Conservation (phyloP, 2,329 filamentous ascomycete species). For the Pseudomassariella vexata region DNA sequence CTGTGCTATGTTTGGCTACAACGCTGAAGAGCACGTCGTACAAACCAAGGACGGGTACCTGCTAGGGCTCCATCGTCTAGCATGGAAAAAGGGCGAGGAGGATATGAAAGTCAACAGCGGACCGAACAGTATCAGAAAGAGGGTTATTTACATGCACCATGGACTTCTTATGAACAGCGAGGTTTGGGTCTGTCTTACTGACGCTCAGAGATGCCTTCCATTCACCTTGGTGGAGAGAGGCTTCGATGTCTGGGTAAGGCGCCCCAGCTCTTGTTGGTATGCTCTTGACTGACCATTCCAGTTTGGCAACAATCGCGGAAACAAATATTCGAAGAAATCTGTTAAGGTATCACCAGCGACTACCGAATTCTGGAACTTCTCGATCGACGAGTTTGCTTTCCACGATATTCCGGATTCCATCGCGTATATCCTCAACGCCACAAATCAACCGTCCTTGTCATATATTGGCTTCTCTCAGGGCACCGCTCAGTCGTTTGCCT, state of each 20-base stretch:
- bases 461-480: constrained; percentile 98
- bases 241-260: constrained; percentile 86
- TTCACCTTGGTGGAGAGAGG: constrained; percentile 86
- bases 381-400: constrained; percentile 96
- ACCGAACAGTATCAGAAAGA: constrained; percentile 64
- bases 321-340: constrained; percentile 98
- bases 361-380: constrained; percentile 89
- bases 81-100: constrained; percentile 78
- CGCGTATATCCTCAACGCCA: constrained; percentile 80
- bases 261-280: too few species aligned
- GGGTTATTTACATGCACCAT: constrained; percentile 90
- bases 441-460: constrained; percentile 75
- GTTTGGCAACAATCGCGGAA: constrained; percentile 95
- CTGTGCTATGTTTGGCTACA: constrained; percentile 87
- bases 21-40: constrained; percentile 91
- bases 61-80: constrained; percentile 81
- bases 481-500: constrained; percentile 93
- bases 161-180: constrained; percentile 98
- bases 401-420: constrained; percentile 96
- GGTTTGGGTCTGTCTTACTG: constrained; percentile 92
- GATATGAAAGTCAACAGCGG: constrained; percentile 71
- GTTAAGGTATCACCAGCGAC: constrained; percentile 69
- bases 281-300: too few species aligned
- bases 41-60: constrained; percentile 93
- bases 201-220: constrained; percentile 77